phyloP scores from a whole-genome alignment of 2,329 filamentous ascomycete genomes.

The Diplodia scrobiculata region DNA sequence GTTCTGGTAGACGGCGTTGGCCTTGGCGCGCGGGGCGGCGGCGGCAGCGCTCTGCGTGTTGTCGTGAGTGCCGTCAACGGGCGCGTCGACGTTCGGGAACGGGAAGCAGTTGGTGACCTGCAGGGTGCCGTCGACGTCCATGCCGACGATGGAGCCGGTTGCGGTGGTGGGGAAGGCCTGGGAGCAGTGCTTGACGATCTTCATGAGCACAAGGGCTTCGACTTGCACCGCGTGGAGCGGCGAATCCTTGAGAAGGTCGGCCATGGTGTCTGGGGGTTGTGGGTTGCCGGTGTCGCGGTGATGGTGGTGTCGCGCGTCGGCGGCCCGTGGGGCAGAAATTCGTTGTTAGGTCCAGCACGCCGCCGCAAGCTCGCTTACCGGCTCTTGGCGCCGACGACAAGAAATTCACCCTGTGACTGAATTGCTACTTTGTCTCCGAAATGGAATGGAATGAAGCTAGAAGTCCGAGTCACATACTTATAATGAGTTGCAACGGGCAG shows the following conservation, averaged over 20 bases:
- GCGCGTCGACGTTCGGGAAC: conserved; percentile 80
- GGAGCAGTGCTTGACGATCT: conserved; percentile 95
- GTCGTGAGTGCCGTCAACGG: conserved; percentile 52
- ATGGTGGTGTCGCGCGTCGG: conserved; percentile 28
- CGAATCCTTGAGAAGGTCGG: conserved; percentile 42
- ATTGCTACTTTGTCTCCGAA: not conserved
- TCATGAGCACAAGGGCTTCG: conserved; percentile 95
- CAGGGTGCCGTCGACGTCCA: conserved; percentile 79
- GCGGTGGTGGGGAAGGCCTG: conserved; percentile 83
- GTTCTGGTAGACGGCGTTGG: conserved; percentile 82
- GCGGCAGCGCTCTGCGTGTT: conserved; percentile 60
- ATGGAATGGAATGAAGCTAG: not conserved
- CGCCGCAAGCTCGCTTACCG: conserved; percentile 21
- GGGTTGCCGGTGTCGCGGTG: conserved; percentile 26
- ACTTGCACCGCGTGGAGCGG: conserved; percentile 87
- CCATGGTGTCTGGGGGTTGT: conserved; percentile 37
- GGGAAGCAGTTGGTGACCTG: conserved; percentile 95
- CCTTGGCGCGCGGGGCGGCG: conserved; percentile 85
- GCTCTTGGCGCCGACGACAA: conserved; percentile 15
- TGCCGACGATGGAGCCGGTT: conserved; percentile 87
- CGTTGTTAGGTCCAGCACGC: conserved; percentile 18
- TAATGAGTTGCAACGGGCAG: no score
- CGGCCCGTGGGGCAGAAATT: conserved; percentile 30
- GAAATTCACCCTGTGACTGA: not conserved
- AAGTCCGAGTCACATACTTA: no score